phyloP scores from a whole-genome alignment of 345 rosid species.

The Pistacia integerrima region DNA sequence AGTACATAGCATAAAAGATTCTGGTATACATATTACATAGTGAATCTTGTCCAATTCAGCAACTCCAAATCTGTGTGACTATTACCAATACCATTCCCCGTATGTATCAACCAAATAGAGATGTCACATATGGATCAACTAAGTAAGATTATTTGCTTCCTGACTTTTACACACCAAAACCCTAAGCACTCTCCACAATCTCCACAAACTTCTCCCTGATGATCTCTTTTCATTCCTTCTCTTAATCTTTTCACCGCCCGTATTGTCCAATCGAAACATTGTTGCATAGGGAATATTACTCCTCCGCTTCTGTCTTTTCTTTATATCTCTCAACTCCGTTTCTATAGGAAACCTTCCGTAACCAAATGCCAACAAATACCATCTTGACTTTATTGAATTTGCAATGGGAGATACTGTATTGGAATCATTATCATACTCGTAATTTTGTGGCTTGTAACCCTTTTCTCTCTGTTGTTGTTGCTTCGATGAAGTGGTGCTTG shows the following conservation, averaged over 20 bases:
- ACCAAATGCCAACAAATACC: conserved; percentile 54
- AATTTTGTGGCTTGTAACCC: neutral
- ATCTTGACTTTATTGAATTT: conserved; percentile 16
- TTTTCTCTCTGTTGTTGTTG: neutral
- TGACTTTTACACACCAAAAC: conserved; percentile 24
- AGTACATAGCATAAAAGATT: no score
- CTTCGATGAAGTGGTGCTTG: no score
- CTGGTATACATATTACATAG: no score
- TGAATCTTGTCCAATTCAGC: no score
- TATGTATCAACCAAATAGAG: no score
- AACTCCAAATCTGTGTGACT: no score
- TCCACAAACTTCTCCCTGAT: conserved; percentile 24
- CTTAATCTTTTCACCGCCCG: neutral
- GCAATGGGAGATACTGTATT: no score
- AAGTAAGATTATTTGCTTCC: conserved; percentile 5
- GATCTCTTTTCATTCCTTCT: conserved; percentile 7
- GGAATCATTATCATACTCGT: no score
- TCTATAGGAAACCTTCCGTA: conserved; percentile 38
- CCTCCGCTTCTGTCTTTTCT: conserved; percentile 47
- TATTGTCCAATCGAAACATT: neutral
- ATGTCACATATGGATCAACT: no score
- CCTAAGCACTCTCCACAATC: conserved; percentile 22
- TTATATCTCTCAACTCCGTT: conserved; percentile 50
- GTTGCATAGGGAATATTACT: neutral
- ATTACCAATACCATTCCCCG: no score